Percentiles rank a stretch among this genome's conserved stretches.
phyloP scores from a whole-genome alignment of 192 early-diverging fungal genomes.

The Coemansia sp. region DNA sequence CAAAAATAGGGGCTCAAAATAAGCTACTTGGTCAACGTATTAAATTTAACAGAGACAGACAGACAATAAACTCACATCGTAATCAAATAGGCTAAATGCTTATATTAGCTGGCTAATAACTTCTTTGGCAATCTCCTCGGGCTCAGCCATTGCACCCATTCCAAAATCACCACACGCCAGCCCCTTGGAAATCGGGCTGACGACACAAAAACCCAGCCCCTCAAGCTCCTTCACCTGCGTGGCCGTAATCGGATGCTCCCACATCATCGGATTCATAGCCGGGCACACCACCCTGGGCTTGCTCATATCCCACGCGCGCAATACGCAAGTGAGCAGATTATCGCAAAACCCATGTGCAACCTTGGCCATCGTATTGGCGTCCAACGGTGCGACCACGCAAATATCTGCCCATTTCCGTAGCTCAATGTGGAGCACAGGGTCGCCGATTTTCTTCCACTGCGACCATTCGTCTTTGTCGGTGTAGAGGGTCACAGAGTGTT shows the following conservation, averaged over 20 bases:
- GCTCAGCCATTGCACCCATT: constrained; percentile 90
- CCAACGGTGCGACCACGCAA: constrained; percentile 84
- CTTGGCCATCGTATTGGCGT: constrained; percentile 94
- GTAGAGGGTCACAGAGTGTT: constrained; percentile 54
- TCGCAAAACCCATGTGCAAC: constrained; percentile 89
- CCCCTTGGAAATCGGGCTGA: constrained; percentile 77
- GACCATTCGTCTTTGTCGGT: constrained; percentile 92
- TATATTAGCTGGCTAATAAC: constrained; percentile 22
- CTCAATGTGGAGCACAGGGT: constrained; percentile 93
- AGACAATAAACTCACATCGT: no score
- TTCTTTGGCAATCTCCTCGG: constrained; percentile 56
- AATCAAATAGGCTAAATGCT: not conserved
- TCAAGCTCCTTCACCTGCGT: constrained; percentile 62
- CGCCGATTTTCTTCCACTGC: constrained; percentile 76
- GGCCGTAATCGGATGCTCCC: constrained; percentile 85
- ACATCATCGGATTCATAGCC: constrained; percentile 99
- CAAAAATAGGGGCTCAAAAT: no score
- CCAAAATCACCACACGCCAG: constrained; percentile 92
- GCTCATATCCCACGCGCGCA: constrained; percentile 82
- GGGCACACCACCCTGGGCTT: constrained; percentile 80
- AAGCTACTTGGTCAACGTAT: no score
- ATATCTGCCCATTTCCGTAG: constrained; percentile 95
- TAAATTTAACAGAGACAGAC: no score
- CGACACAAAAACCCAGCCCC: constrained; percentile 62
- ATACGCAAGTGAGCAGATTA: constrained; percentile 86